A percentile compares a stretch with the other conserved stretches of the same genome.
These are phyloP conservation scores for Leishmania martiniquensis DNA, from an alignment of 208 protist genomes.

Conservation along the genomic window DNA sequence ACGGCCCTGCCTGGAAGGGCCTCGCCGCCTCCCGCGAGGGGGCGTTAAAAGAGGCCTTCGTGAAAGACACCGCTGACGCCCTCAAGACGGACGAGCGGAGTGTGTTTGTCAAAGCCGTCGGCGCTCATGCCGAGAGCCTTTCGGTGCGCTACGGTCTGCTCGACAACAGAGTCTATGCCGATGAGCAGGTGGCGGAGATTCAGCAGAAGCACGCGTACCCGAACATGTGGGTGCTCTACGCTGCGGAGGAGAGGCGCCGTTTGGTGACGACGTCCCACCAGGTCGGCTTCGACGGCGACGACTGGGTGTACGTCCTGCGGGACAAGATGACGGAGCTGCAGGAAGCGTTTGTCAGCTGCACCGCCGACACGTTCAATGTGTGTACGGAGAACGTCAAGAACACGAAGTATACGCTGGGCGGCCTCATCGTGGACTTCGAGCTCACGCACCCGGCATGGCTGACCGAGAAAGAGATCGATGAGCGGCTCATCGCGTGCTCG, in stretches of 20 bases:
- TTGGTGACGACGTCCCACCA: slow-evolving; percentile 55
- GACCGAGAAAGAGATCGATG: slow-evolving; percentile 37
- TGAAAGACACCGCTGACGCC: slow-evolving; percentile 34
- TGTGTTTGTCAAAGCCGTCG: slow-evolving; percentile 30
- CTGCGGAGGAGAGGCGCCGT: slow-evolving; percentile 19
- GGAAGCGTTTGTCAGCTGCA: slow-evolving; percentile 34
- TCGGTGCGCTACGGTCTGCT: slow-evolving; percentile 42
- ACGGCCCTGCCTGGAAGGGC: slow-evolving; percentile 30
- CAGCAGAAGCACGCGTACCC: slow-evolving; percentile 45
- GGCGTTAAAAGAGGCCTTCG: slow-evolving; percentile 44
- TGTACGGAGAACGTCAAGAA: slow-evolving; percentile 37
- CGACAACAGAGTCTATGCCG: slow-evolving; percentile 19
- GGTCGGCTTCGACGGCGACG: slow-evolving; percentile 74
- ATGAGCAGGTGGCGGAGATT: slow-evolving; percentile 26
- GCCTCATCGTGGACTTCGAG: slow-evolving; percentile 52
- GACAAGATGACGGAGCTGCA: slow-evolving; percentile 38
- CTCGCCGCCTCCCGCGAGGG: slow-evolving; percentile 17
- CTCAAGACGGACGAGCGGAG: slow-evolving; percentile 23
- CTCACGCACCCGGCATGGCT: slow-evolving; percentile 43
- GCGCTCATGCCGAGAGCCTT: slow-evolving; percentile 29
- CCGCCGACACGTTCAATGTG: slow-evolving; percentile 39
- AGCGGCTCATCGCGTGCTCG: slow-evolving; percentile 37
- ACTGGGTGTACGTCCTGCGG: slow-evolving; percentile 64
- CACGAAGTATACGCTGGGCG: slow-evolving; percentile 28
- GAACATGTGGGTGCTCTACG: slow-evolving; percentile 52